Conservation (phyloP, 2,329 filamentous ascomycete genomes). For the Verticillium zaregamsianum region DNA sequence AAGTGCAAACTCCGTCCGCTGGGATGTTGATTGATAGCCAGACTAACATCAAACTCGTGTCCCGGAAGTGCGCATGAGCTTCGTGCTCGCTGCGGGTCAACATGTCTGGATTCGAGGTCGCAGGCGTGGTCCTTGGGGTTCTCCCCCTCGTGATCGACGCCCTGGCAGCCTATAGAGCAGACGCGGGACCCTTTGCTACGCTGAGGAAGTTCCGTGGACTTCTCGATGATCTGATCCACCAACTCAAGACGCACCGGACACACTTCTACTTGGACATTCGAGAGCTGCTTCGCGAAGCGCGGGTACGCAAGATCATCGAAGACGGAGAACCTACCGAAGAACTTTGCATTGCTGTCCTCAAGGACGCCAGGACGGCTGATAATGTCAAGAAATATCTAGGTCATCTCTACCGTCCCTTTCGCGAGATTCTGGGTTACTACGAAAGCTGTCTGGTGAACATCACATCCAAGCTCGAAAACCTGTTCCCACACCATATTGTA, state of each 20-base stretch:
- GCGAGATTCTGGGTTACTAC: neutral
- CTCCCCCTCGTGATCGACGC: neutral
- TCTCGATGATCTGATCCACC: neutral
- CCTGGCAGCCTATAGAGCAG: neutral
- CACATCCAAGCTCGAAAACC: neutral
- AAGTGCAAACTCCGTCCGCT: too few species aligned
- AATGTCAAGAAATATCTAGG: neutral
- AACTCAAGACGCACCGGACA: neutral
- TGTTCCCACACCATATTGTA: neutral
- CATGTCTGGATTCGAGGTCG: neutral
- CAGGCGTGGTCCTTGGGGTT: neutral
- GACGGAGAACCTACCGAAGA: neutral
- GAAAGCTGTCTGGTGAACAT: neutral
- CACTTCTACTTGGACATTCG: neutral
- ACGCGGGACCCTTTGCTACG: neutral
- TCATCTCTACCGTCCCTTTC: neutral
- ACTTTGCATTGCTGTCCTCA: neutral
- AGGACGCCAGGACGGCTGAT: neutral
- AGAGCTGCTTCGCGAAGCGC: neutral
- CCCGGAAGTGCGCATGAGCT: too few species aligned
- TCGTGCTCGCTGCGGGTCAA: neutral
- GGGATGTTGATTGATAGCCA: too few species aligned
- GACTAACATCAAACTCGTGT: too few species aligned
- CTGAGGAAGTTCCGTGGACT: neutral
- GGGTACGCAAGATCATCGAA: neutral